These are phyloP conservation scores for Acer negundo DNA, from an alignment of 345 rosid genomes.

Conservation along the genomic window DNA sequence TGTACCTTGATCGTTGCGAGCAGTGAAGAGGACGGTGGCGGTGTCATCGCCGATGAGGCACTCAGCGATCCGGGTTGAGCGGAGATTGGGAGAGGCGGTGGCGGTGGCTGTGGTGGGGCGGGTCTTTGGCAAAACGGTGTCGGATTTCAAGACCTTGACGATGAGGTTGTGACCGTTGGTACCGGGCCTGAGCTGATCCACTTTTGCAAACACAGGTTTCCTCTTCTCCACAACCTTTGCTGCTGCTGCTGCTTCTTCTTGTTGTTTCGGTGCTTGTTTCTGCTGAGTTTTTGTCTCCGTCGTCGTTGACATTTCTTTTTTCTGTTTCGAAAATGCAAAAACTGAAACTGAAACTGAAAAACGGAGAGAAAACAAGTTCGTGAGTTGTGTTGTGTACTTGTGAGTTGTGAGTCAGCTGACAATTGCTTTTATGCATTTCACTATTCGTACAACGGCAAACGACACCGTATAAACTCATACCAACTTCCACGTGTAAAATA, in stretches of 20 bases:
- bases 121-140: constrained; percentile 45
- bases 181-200: constrained; percentile 69
- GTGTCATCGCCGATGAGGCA: constrained; percentile 78
- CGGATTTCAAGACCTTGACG: constrained; percentile 56
- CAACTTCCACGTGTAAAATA: not conserved
- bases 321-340: not conserved
- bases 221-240: constrained; percentile 39
- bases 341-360: not conserved
- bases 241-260: constrained; percentile 18
- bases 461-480: not conserved
- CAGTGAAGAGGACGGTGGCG: constrained; percentile 65
- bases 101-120: constrained; percentile 32
- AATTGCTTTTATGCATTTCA: not conserved
- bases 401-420: not conserved
- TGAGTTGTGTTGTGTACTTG: not conserved
- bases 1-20: constrained; percentile 77
- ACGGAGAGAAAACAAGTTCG: not conserved
- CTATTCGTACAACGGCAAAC: not conserved
- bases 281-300: constrained; percentile 27
- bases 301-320: constrained; percentile 6
- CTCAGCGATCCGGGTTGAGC: constrained; percentile 59
- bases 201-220: constrained; percentile 68
- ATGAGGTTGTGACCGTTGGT: constrained; percentile 64
- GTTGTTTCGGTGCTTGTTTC: constrained; percentile 19
- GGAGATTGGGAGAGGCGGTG: constrained; percentile 34